These are phyloP conservation scores for Tremellales sp. DNA, from an alignment of 1,284 basidiomycete species.

Conservation along the genomic window DNA sequence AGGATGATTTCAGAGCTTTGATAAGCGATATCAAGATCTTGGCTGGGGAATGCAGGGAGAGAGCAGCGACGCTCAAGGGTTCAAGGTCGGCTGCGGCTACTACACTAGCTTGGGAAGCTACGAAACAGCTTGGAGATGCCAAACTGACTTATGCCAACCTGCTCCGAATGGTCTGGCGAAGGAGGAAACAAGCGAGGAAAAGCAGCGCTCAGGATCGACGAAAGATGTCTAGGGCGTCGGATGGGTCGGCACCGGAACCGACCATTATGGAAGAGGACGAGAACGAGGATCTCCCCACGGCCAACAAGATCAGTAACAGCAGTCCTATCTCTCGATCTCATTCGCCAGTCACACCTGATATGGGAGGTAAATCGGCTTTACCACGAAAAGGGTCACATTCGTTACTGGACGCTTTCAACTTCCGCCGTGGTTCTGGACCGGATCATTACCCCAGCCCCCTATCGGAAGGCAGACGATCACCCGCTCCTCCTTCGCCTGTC, in stretches of 20 bases:
- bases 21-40: conserved; percentile 39
- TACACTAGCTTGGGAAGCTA: conserved; percentile 37
- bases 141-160: conserved; percentile 38
- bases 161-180: conserved; percentile 38
- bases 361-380: not conserved
- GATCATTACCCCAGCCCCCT: not conserved
- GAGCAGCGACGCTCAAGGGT: conserved; percentile 38
- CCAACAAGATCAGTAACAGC: not conserved
- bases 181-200: conserved; percentile 18
- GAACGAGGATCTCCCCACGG: conserved; percentile 5
- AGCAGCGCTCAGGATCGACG: not conserved
- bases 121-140: conserved; percentile 39
- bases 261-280: conserved; percentile 18
- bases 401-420: not conserved
- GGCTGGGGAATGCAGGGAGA: conserved; percentile 35
- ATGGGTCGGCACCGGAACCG: not conserved
- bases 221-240: not conserved
- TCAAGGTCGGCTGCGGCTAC: conserved; percentile 29
- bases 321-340: not conserved
- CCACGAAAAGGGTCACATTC: not conserved
- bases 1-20: conserved; percentile 40
- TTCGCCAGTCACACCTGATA: not conserved
- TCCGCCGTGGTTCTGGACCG: not conserved
- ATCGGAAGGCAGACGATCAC: no score
- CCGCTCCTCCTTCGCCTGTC: not conserved